phyloP scores from a whole-genome alignment of 306 rosid genomes.

The Corylus heterophylla region DNA sequence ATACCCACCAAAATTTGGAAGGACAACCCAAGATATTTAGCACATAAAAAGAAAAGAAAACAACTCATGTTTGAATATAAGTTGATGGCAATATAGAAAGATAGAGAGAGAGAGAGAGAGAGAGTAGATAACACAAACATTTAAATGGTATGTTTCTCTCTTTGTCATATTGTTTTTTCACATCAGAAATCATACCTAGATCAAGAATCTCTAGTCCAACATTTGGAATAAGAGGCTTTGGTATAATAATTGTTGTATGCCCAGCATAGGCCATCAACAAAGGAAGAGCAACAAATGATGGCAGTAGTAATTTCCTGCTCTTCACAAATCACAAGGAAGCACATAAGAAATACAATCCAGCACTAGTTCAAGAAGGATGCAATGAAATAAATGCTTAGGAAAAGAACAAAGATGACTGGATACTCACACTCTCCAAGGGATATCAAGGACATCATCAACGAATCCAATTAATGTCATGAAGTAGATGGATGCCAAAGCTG shows the following conservation, averaged over 20 bases:
- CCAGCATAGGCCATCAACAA: slow-evolving; percentile 99
- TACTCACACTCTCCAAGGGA: slow-evolving; percentile 99
- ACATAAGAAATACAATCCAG: slow-evolving; percentile 16
- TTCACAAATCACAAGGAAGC: slow-evolving; percentile 37
- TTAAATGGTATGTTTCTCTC: neutral
- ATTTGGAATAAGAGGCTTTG: slow-evolving; percentile 83
- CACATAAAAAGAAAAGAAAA: neutral
- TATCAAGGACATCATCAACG: slow-evolving; percentile 95
- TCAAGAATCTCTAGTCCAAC: slow-evolving; percentile 72
- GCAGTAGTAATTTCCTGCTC: slow-evolving; percentile 86
- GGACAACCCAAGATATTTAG: neutral
- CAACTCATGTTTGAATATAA: neutral
- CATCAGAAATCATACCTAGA: slow-evolving; percentile 62
- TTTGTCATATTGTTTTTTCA: neutral
- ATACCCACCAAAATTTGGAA: neutral
- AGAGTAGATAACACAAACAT: neutral
- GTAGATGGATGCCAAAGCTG: slow-evolving; percentile 86
- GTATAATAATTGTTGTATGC: slow-evolving; percentile 91
- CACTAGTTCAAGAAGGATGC: slow-evolving; percentile 26
- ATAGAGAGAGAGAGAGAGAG: neutral
- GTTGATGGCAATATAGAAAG: neutral
- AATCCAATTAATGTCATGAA: slow-evolving; percentile 96
- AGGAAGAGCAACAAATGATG: slow-evolving; percentile 93
- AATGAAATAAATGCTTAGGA: slow-evolving; percentile 13
- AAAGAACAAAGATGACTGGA: neutral